Base-by-base conservation (phyloP, 2,329 filamentous ascomycete genomes). In the Verticillium nonalfalfae region DNA sequence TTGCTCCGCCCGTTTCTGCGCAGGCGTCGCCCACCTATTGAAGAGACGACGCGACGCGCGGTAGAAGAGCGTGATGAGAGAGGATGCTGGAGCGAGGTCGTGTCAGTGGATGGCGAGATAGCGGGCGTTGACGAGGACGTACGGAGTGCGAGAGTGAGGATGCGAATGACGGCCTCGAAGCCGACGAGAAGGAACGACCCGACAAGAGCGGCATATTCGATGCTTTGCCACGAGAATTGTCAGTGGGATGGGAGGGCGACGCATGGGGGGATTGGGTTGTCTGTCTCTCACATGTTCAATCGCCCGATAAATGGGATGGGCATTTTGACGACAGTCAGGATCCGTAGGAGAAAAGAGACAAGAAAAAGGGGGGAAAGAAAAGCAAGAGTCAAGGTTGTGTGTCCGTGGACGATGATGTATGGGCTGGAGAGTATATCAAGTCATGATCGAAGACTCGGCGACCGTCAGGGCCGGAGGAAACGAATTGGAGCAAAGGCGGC, bases 121-220 rank as follows among this genome's bases (percentile, higher is more conserved):
- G n/a, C n/a, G 15, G 10, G 45, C 9, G 13, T 50, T 21, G 45
- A 26, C 59, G 59, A 59, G 54, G 58, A 78, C 89, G 73, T 78
- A 93, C 90, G 95, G 52, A 99, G 84, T 39, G 91, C 91, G 64
- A 97, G 84, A 1, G 95, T 98, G 64, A 97, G 85, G 62, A 96
- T 80, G 68, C 94, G 88, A 69, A 97, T 89, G 63, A 96, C 71
- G 61, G 88, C 87, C 75, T 99, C 95, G 66, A 97, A 82, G 56
- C 86, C 82, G 62, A 98, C 88, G 40, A 99, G 84, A 59, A 91
- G 70, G 70, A 98, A 90, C 7, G 94, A 98, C 60, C 88, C 87
- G 56, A 95, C 76, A 54, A 99, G 85, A 45, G 93, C 92, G 65
- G 96, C 77, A 78, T 98, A 98, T 78, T 99, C 93, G 75, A 84